Evolutionary conservation across 371 early-diverging fungal genomes (phyloP), one percentile per base, ranked within the genome.

Genomic region (Mucor sp.): DNA sequence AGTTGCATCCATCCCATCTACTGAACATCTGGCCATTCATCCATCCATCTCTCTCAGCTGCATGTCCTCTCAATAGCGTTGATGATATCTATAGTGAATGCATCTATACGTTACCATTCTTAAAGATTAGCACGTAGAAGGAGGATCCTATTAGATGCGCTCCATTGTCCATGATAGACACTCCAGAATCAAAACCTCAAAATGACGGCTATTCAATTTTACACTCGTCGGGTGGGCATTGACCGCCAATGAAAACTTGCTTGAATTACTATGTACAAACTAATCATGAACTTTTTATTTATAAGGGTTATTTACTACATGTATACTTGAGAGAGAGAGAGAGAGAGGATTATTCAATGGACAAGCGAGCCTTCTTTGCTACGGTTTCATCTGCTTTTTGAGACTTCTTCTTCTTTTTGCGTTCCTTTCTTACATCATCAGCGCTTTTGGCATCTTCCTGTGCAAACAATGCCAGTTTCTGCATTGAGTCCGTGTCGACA

Each of bases 81-180:
- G 63, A 53, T 55, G 37, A 39, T 63, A 53, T n/a, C 21, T 57
- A 33, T 2, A 17, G 12, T 39, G 9, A 35, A 25, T 11, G 28
- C 25, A 32, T 53, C 35, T 23, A 55, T 63, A 32, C 35, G 37
- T 53, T 63, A 63, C 63, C 63, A 63, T 63, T 63, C 63, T 63
- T 63, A 63, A 48, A 63, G 63, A 63, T 63, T 63, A 63, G 63
- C 55, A 63, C 63, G 63, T 63, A 63, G 63, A 63, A 63, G 63
- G 63, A 63, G 63, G 63, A 55, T 63, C 15, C 37, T 25, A 17
- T 27, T 30, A 37, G 25, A 37, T 55, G 63, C 63, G 53, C 30
- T 32, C 61, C 12, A 30, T 28, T 30, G 39, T 25, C 35, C 28
- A 60, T 41, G 23, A 23, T 21, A 32, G 32, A 62, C 48, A 62